A percentile compares a stretch with the other conserved stretches of the same genome.
phyloP scores from a whole-genome alignment of 78 protist genomes.

The Emiliania huxleyi region DNA sequence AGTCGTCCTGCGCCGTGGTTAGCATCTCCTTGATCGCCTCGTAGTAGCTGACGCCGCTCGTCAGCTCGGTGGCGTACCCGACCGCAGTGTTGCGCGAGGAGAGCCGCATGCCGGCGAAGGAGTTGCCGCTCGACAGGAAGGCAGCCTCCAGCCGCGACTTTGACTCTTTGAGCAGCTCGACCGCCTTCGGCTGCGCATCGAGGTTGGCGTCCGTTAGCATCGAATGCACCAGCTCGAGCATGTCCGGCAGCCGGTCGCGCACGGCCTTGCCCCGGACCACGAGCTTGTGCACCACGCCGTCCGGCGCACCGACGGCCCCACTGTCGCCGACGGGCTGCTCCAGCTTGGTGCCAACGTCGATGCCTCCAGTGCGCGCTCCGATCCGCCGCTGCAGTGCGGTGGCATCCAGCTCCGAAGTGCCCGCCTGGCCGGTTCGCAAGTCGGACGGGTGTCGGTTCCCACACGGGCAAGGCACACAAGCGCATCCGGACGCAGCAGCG shows the following conservation, averaged over 20 bases:
- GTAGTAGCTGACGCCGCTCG: background rate
- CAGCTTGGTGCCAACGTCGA: background rate
- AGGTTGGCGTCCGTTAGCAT: background rate
- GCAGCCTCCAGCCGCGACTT: background rate
- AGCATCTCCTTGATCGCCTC: background rate
- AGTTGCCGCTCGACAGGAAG: background rate
- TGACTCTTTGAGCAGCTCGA: slow-evolving; percentile 21
- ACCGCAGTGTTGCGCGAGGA: background rate
- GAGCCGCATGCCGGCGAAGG: background rate
- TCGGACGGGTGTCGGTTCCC: background rate
- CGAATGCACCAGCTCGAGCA: background rate
- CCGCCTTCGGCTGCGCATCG: background rate
- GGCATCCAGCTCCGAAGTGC: background rate
- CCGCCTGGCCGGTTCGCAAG: background rate
- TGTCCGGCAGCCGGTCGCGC: too few species aligned
- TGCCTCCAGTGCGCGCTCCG: slow-evolving; percentile 17
- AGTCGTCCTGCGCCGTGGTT: background rate
- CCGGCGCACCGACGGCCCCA: background rate
- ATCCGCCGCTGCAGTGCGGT: background rate
- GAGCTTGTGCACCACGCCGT: background rate
- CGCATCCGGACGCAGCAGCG: too few species aligned
- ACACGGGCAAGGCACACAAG: too few species aligned
- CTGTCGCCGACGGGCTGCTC: background rate
- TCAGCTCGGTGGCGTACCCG: background rate
- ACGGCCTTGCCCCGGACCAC: background rate